phyloP scores from a whole-genome alignment of 192 early-diverging fungal species.

The Coemansia sp. region DNA sequence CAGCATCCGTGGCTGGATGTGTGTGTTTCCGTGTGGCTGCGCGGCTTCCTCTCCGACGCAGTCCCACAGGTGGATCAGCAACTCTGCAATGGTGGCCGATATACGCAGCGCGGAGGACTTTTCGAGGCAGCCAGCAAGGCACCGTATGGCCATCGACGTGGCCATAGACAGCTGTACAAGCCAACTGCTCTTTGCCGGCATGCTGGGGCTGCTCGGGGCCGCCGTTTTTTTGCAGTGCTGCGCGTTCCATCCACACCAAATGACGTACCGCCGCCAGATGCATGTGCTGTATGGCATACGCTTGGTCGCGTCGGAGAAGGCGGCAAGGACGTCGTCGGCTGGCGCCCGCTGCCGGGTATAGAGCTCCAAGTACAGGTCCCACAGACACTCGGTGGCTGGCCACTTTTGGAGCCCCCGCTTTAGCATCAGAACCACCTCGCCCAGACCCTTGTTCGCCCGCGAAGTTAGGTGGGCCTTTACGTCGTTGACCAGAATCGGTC shows the following conservation, averaged over 20 bases:
- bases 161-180: constrained; percentile 11
- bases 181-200: constrained; percentile 2
- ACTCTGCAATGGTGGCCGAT: constrained; percentile 20
- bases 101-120: neutral
- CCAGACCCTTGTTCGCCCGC: constrained; percentile 7
- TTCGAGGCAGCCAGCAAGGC: neutral
- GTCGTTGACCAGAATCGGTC: neutral
- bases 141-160: constrained; percentile 12
- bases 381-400: constrained; percentile 29
- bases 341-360: constrained; percentile 16
- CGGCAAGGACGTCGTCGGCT: constrained; percentile 13
- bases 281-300: constrained; percentile 16
- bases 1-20: neutral
- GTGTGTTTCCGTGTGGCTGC: too few species aligned
- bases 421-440: constrained; percentile 12
- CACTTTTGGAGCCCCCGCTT: constrained; percentile 10
- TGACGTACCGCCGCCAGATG: constrained; percentile 28
- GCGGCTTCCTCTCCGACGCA: neutral
- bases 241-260: constrained; percentile 29
- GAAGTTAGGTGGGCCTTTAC: neutral
- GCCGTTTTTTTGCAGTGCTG: neutral
- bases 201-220: neutral
- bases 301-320: constrained; percentile 32
- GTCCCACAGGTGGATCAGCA: constrained; percentile 21
- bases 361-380: constrained; percentile 39